Percentiles rank a stretch among this genome's conserved stretches.
These are phyloP conservation scores for Fermentozyma sake DNA, from an alignment of 1,139 yeast species.

Conservation along the genomic window DNA sequence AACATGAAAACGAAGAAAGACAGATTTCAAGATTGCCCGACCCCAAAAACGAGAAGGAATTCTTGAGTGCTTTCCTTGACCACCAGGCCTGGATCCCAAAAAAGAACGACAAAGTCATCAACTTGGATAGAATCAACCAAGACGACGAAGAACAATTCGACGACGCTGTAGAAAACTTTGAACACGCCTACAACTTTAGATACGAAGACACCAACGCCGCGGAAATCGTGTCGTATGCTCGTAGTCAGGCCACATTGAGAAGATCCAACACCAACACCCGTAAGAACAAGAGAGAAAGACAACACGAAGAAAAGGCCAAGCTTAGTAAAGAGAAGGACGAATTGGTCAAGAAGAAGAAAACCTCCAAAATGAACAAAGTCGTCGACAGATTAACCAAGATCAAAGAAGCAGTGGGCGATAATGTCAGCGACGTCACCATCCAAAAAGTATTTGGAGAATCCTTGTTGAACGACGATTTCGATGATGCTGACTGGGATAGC, in stretches of 20 bases:
- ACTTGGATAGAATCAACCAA: conserved; percentile 53
- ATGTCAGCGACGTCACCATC: conserved; percentile 59
- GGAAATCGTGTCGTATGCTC: conserved; percentile 93
- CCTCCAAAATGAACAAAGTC: conserved; percentile 69
- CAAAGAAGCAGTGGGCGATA: conserved; percentile 80
- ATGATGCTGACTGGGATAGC: conserved; percentile 87
- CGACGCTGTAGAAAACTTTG: conserved; percentile 86
- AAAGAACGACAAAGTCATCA: conserved; percentile 47
- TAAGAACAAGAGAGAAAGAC: conserved; percentile 76
- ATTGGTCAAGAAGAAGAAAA: conserved; percentile 67
- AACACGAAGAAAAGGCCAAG: conserved; percentile 49
- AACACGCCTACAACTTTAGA: conserved; percentile 89
- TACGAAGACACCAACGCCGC: conserved; percentile 89
- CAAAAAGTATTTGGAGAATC: conserved; percentile 66
- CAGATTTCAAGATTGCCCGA: conserved; percentile 49
- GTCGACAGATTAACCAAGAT: conserved; percentile 73
- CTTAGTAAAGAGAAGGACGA: conserved; percentile 56
- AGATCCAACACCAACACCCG: conserved; percentile 72
- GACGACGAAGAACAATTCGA: conserved; percentile 87
- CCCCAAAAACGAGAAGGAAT: conserved; percentile 66
- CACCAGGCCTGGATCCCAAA: conserved; percentile 88
- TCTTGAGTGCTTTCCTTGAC: conserved; percentile 66
- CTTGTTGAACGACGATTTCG: conserved; percentile 82
- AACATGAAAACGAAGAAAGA: conserved; percentile 13
- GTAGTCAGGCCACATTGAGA: conserved; percentile 89